phyloP scores from a whole-genome alignment of 2,329 filamentous ascomycete genomes.

The Cordyceps tenuipes region DNA sequence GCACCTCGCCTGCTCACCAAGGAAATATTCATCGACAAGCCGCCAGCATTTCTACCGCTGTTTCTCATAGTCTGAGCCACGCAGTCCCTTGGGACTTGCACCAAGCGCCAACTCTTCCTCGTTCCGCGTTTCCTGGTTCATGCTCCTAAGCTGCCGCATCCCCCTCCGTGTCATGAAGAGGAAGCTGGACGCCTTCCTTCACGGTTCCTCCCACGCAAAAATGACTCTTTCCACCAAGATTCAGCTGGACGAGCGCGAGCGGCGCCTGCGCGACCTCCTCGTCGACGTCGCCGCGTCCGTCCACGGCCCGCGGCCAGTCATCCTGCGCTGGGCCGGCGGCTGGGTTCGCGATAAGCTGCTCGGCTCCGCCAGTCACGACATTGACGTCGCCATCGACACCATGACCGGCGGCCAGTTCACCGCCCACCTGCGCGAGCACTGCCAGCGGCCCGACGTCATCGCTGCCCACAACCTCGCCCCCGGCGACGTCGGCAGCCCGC shows the following conservation, averaged over 20 bases:
- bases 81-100: slow-evolving; percentile 7
- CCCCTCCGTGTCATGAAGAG: slow-evolving; percentile 26
- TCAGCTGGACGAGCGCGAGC: slow-evolving; percentile 60
- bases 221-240: slow-evolving; percentile 25
- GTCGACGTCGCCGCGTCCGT: slow-evolving; percentile 67
- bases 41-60: neutral
- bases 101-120: neutral
- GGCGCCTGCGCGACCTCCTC: slow-evolving; percentile 64
- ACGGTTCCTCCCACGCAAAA: slow-evolving; percentile 13
- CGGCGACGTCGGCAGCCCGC: slow-evolving; percentile 62
- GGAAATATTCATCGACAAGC: neutral
- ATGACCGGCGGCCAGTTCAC: slow-evolving; percentile 77
- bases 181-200: slow-evolving; percentile 23
- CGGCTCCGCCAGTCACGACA: slow-evolving; percentile 64
- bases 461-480: slow-evolving; percentile 50
- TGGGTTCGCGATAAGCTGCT: slow-evolving; percentile 85
- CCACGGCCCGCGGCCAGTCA: slow-evolving; percentile 41
- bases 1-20: neutral
- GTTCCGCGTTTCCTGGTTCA: neutral
- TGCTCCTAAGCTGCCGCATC: slow-evolving; percentile 3
- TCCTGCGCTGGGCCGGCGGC: slow-evolving; percentile 73
- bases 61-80: neutral
- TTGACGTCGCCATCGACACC: slow-evolving; percentile 76
- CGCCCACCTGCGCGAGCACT: slow-evolving; percentile 59
- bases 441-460: slow-evolving; percentile 50